Conservation (phyloP, 441 rosid genomes). For the Syzygium syzygioides region DNA sequence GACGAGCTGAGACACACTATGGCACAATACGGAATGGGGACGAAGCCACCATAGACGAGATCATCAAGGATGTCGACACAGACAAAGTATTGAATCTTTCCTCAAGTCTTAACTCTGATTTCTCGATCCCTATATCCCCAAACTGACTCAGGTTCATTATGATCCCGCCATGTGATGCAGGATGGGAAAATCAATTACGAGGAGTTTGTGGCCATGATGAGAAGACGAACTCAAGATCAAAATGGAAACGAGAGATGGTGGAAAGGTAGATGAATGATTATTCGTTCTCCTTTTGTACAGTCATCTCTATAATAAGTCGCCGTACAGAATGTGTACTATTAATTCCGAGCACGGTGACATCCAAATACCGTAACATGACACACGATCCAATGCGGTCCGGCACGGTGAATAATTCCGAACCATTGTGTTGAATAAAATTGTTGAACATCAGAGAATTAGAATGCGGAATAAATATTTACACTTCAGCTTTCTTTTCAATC, state of each 20-base stretch:
- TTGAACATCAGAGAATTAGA: background rate
- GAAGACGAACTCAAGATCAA: slow-evolving; percentile 31
- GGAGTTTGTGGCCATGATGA: slow-evolving; percentile 69
- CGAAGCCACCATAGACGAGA: slow-evolving; percentile 68
- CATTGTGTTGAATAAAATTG: background rate
- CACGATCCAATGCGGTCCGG: too few relatives aligned
- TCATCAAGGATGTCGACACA: slow-evolving; percentile 57
- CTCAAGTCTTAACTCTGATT: background rate
- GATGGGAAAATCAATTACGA: slow-evolving; percentile 60
- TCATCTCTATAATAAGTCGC: background rate
- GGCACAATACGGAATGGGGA: slow-evolving; percentile 74
- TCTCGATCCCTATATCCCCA: background rate
- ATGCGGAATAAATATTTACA: background rate
- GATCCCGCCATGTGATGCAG: slow-evolving; percentile 12
- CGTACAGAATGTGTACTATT: too few relatives aligned
- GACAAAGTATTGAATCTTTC: slow-evolving; percentile 31
- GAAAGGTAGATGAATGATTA: background rate
- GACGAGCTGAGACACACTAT: slow-evolving; percentile 78
- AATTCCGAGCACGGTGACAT: too few relatives aligned
- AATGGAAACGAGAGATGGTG: slow-evolving; percentile 9
- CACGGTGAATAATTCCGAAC: background rate
- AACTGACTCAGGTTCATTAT: background rate
- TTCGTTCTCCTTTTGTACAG: background rate
- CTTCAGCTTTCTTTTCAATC: background rate
- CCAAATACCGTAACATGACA: too few relatives aligned